phyloP scores from a whole-genome alignment of 2,329 filamentous ascomycete genomes.

The Aspergillus piperis region DNA sequence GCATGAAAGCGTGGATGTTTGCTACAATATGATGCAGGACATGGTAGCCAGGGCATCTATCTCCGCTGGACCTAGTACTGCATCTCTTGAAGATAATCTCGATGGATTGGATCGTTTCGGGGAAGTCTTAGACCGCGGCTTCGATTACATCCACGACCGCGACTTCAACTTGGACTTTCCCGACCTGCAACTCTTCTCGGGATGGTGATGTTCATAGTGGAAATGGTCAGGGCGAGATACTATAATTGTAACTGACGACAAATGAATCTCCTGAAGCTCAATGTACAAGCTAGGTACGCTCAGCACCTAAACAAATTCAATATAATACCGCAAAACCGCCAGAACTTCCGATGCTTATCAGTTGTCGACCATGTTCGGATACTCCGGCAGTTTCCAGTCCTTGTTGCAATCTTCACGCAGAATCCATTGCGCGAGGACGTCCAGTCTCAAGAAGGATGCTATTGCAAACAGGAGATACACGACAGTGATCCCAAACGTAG shows the following conservation, averaged over 20 bases:
- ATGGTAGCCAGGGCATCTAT: background rate
- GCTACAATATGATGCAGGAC: conserved; percentile 8
- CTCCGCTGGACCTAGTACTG: background rate
- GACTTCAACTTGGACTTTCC: conserved; percentile 4
- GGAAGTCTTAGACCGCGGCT: background rate
- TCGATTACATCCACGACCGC: background rate
- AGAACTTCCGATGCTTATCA: background rate
- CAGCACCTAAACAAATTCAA: background rate
- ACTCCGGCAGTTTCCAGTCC: conserved; percentile 43
- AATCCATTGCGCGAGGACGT: conserved; percentile 35
- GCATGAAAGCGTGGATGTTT: conserved; percentile 2
- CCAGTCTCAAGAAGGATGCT: conserved; percentile 37
- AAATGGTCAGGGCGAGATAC: too few species aligned
- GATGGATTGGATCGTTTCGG: background rate
- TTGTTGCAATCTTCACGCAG: conserved; percentile 33
- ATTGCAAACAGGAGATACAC: conserved; percentile 34
- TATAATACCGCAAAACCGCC: background rate
- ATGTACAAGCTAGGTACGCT: background rate
- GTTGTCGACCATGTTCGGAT: conserved; percentile 15
- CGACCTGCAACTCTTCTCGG: background rate
- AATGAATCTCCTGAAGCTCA: too few species aligned
- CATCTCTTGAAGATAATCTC: background rate
- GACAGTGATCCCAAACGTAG: conserved; percentile 34
- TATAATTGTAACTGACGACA: too few species aligned
- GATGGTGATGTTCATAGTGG: background rate